Base-by-base conservation (phyloP, 768 basidiomycete species). In the Heimioporus sp. region DNA sequence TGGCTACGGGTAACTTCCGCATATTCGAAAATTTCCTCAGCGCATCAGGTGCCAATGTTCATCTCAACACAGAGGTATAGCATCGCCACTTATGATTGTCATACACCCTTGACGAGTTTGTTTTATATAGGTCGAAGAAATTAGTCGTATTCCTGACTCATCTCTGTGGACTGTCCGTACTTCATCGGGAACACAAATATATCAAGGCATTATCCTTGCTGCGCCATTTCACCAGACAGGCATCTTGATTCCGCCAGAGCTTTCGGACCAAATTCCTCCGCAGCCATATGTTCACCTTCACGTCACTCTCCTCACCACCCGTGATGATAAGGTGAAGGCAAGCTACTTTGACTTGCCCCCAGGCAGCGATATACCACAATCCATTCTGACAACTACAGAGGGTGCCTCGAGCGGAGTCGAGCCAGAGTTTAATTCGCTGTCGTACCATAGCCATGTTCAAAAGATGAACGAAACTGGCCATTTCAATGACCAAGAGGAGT, bases 271-370 rank as follows among this genome's bases (percentile, higher is more conserved):
- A 43, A 80, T 93, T 31, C 85, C 86, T 2, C 62, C 74, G 35
- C 87, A 90, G 57, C 83, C 85, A 19, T 97, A 96, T 65, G 79
- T 92, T 43, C 82, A 79, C 57, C 82, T 98, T 2, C 90, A 95
- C 64, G 93, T 96, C 46, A 97, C 96, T 10, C 78, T 93, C 19
- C 75, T 98, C 36, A 79, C 85, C n/a, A 98, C 96, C 2, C 84
- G 83, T 11, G 74, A 84, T 2, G 70, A 83, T 5, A 69, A 67
- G 10, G 73, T 87, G 9, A 78, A 82, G 55, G 73, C 90, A 0
- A 69, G 72, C 3, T 92, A 91, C 70, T 94, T 98, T 66, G 79
- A 76, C 43, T 73, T 88, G 32, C 54, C 74, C 2, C 42, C 73
- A 0, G 66, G 70, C 20, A 65, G 73, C 4, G 64, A 64, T 28